Conservation (phyloP, 306 rosid species). For the Malus sieversii region DNA sequence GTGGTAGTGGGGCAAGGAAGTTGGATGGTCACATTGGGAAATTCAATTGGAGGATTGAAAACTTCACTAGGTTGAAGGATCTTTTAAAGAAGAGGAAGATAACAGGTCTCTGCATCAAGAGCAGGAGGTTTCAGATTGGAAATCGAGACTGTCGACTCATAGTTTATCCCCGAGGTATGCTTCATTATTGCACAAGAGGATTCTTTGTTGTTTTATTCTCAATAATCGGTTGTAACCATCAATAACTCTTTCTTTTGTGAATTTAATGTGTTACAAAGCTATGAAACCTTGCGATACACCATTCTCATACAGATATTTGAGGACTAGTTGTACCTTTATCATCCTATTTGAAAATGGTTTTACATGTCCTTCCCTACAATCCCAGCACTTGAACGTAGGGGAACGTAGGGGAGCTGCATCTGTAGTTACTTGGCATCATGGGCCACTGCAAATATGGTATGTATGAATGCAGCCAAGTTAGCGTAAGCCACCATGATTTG, state of each 20-base stretch:
- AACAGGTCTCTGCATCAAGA: constrained; percentile 94
- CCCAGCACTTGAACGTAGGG: constrained; percentile 16
- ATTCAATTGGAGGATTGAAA: constrained; percentile 94
- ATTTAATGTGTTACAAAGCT: constrained; percentile 8
- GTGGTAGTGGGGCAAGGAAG: constrained; percentile 75
- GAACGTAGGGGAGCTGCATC: constrained; percentile 24
- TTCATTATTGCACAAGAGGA: constrained; percentile 15
- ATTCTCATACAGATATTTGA: constrained; percentile 26
- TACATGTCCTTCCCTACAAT: constrained; percentile 16
- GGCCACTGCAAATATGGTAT: constrained; percentile 20
- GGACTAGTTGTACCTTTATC: constrained; percentile 25
- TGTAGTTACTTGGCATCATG: constrained; percentile 25
- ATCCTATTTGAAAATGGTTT: constrained; percentile 24
- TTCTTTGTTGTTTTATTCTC: background rate
- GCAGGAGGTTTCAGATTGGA: constrained; percentile 97
- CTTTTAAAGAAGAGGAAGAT: constrained; percentile 92
- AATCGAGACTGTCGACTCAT: constrained; percentile 95
- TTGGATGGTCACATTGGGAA: constrained; percentile 93
- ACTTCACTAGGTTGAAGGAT: constrained; percentile 92
- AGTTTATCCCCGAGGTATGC: constrained; percentile 97
- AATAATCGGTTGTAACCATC: constrained; percentile 16
- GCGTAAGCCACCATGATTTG: constrained; percentile 18
- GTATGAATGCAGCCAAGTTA: constrained; percentile 25
- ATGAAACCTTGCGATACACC: constrained; percentile 16
- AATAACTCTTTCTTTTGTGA: constrained; percentile 2